Percentiles rank a stretch among this genome's conserved stretches.
Conservation (phyloP, 2,329 filamentous ascomycete species). For the Zymoseptoria brevis region DNA sequence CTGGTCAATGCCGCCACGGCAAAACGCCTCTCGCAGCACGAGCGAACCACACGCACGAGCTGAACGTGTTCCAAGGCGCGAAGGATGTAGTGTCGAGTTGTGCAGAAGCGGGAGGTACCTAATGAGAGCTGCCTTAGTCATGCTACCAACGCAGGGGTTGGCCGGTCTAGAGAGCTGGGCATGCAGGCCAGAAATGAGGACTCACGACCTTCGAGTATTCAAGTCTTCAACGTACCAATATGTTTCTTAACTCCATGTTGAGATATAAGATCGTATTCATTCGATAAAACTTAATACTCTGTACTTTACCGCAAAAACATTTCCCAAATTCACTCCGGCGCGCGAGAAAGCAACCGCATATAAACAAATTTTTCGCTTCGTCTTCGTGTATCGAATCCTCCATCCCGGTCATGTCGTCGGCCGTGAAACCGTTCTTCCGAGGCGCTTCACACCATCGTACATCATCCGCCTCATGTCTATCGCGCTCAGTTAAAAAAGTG, state of each 20-base stretch:
- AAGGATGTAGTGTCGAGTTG: background rate
- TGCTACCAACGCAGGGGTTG: background rate
- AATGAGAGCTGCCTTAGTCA: background rate
- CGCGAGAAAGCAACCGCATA: background rate
- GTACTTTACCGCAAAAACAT: background rate
- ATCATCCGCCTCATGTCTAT: background rate
- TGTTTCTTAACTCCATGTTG: no score
- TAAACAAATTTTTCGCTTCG: background rate
- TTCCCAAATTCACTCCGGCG: background rate
- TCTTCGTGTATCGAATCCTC: background rate
- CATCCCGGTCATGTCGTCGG: background rate
- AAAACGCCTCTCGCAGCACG: background rate
- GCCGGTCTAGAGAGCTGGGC: background rate
- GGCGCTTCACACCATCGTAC: background rate
- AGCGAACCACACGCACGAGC: background rate
- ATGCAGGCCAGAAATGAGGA: background rate
- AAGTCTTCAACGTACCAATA: no score
- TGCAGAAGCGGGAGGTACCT: background rate
- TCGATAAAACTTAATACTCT: background rate
- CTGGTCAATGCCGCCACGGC: background rate
- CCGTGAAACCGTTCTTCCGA: background rate
- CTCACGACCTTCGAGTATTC: no score
- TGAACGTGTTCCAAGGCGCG: background rate
- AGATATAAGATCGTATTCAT: background rate
- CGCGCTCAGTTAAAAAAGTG: background rate